Conservation (phyloP, 2,329 filamentous ascomycete genomes). For the Monosporascus sp. region DNA sequence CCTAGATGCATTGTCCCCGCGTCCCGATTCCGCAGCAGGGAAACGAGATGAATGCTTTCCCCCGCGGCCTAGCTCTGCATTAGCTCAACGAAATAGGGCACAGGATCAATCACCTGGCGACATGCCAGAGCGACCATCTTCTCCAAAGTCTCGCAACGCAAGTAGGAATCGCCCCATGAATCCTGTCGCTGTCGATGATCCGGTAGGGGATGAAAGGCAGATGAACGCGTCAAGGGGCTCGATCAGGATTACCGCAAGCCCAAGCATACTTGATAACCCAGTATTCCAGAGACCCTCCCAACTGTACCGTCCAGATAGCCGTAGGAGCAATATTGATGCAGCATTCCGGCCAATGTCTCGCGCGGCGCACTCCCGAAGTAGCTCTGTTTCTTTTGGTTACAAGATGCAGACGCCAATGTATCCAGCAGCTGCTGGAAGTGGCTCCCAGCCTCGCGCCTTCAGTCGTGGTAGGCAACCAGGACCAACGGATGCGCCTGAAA, state of each 20-base stretch:
- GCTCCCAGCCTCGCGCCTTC: neutral
- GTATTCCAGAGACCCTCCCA: neutral
- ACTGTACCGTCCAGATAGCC: neutral
- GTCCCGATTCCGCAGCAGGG: slow-evolving; percentile 19
- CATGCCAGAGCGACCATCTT: slow-evolving; percentile 3
- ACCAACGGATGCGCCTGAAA: neutral
- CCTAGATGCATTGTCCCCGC: slow-evolving; percentile 17
- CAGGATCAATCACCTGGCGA: neutral
- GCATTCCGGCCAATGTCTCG: neutral
- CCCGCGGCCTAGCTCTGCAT: neutral
- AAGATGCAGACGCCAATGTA: neutral
- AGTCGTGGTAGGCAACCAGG: neutral
- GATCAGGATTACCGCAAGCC: neutral
- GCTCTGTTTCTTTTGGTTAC: neutral
- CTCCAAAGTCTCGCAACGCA: slow-evolving; percentile 13
- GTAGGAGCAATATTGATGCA: neutral
- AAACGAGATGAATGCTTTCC: neutral
- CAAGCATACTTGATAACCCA: neutral
- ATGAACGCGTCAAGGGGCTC: neutral
- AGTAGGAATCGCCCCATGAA: slow-evolving; percentile 8
- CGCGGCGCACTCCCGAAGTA: neutral
- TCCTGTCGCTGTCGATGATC: slow-evolving; percentile 2
- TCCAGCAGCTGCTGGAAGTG: no score
- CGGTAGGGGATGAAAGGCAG: slow-evolving; percentile 8
- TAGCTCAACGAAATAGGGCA: neutral